A percentile compares a stretch with the other conserved stretches of the same genome.
Evolutionary conservation across 2,329 filamentous ascomycete species (phyloP).

Genomic region (Aspergillus hiratsukae): DNA sequence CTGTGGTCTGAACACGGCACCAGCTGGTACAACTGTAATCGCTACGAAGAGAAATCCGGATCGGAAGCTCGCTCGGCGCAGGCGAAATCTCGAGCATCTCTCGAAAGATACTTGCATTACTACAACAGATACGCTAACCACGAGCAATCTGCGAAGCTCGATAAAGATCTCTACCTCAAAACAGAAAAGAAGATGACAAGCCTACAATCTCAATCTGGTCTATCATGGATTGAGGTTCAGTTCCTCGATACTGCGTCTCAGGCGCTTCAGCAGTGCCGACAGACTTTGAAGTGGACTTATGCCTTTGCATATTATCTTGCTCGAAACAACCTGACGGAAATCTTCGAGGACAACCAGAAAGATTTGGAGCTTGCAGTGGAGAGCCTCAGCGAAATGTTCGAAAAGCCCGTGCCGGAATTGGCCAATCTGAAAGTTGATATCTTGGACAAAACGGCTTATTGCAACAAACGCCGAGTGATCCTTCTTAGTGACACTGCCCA

Average conservation of each 20-base stretch:
- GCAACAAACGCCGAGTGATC: slow-evolving; percentile 86
- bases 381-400: slow-evolving; percentile 97
- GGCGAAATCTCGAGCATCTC: slow-evolving; percentile 79
- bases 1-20: slow-evolving; percentile 98
- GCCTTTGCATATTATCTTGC: slow-evolving; percentile 98
- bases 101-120: slow-evolving; percentile 97
- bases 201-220: slow-evolving; percentile 84
- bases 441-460: slow-evolving; percentile 97
- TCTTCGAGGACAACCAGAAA: slow-evolving; percentile 98
- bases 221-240: slow-evolving; percentile 99
- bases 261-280: slow-evolving; percentile 91
- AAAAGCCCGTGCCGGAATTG: slow-evolving; percentile 87
- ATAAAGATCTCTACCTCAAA: slow-evolving; percentile 93
- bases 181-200: slow-evolving; percentile 99
- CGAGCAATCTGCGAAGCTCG: slow-evolving; percentile 92
- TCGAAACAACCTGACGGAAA: slow-evolving; percentile 90
- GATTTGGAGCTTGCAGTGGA: slow-evolving; percentile 97
- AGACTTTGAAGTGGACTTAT: slow-evolving; percentile 98
- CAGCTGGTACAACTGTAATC: slow-evolving; percentile 99
- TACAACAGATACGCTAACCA: slow-evolving; percentile 99
- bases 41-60: slow-evolving; percentile 94
- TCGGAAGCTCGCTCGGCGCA: slow-evolving; percentile 86
- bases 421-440: slow-evolving; percentile 90
- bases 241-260: slow-evolving; percentile 92
- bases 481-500: slow-evolving; percentile 88